Base-by-base conservation (phyloP, 2,329 filamentous ascomycete species). In the Colletotrichum salicis region DNA sequence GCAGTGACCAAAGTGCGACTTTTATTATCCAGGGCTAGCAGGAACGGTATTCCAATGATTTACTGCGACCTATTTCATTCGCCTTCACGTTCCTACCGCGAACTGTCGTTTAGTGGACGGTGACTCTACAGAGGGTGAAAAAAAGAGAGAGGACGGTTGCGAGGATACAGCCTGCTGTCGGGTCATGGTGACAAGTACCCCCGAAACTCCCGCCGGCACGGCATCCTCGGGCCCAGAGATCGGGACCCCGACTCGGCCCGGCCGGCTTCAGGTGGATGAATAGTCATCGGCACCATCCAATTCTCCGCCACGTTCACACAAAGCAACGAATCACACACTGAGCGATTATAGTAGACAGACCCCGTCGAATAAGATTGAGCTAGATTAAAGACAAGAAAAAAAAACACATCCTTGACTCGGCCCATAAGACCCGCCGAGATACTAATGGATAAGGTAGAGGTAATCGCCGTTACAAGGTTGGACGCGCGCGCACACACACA, bases 21-120 rank as follows among this genome's bases (percentile, higher is more conserved):
- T 67, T 71, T 35, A 60, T 61, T 65, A 35, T 60, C 24, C 24
- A 63, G 69, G 69, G 41, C 64, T 70, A 68, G 31, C 58, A 71
- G 58, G 64, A 68, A 71, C 59, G 58, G 58, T 54, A 68, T 48
- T 62, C 33, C 58, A 63, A 59, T 68, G 69, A 41, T 63, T 68
- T 69, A 55, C 58, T 54, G 41, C 59, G 29, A 55, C n/a, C n/a
- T 12, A 33, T 4, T 48, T 37, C 6, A 5, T 19, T 33, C 13
- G 13, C n/a, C 19, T 35, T n/a, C 41, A 10, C 41, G 41, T n/a
- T 22, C 4, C 41, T 19, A 48, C 6, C 8, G 33, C 3, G 33
- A 35, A 7, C 33, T 1, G 33, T 22, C 19, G 41, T 48, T 10
- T 48, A 8, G 41, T 22, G 15, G 41, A 48, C 41, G 19, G 19